Base-by-base conservation (phyloP, 1,284 basidiomycete genomes). In the Mycosarcoma mackinlayi region DNA sequence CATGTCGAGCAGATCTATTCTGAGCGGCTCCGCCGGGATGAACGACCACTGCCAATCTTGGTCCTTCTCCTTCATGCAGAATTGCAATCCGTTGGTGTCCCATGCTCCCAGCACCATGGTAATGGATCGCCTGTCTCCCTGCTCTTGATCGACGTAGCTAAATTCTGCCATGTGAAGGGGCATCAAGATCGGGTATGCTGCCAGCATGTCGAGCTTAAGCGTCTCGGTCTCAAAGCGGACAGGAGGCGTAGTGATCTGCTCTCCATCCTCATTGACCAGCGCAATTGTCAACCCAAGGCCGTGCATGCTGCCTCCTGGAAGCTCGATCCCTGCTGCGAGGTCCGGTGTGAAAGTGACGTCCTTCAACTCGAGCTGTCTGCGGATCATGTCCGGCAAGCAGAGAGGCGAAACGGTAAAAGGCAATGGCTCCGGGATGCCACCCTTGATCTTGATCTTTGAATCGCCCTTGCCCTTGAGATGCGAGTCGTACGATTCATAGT, bases 321-420 rank as follows among this genome's bases (percentile, higher is more conserved):
- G 47, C 39, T 54, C 34, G 40, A 63, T 18, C 6, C 52, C 60
- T 3, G 66, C 44, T 0, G 59, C 35, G 18, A 69, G 56, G 25
- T 69, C 61, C 8, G 58, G 57, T 3, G 47, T 39, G 31, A 66
- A 55, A 11, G 68, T 62, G 19, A 37, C 31, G 35, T 71, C 62
- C n/a, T 62, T 47, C 38, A 52, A 44, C 28, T 59, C 55, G 21
- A 71, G 48, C 27, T 56, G 31, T 25, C 50, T 48, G 27, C 68
- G 51, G 14, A 72, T 19, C 59, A 72, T 55, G 21, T 67, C 69
- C 1, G 64, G 59, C 1, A 72, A 46, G 24, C 57, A 62, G 25
- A 72, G 52, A n/a, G 69, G 69, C n/a, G 69, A 72, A 6, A 72
- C 46, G 37, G 64, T 63, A 33, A 72, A 72, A 3, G 69, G 64